Evolutionary conservation across 1,284 basidiomycete genomes (phyloP).

Genomic region (Thecaphora thlaspeos): DNA sequence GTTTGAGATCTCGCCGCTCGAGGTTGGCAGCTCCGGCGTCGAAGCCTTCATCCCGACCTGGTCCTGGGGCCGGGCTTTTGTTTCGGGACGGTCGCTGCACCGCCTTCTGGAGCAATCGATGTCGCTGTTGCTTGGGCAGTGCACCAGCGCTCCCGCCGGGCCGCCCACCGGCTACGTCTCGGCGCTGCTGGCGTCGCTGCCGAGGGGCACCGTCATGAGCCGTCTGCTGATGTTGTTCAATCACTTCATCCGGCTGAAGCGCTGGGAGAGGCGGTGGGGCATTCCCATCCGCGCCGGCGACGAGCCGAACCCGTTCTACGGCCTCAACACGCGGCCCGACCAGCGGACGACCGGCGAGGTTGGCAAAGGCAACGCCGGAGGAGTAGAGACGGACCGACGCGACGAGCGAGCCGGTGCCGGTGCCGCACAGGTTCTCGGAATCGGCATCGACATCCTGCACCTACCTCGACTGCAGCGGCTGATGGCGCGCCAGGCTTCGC

Average conservation of each 20-base stretch:
- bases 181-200: slow-evolving; percentile 50
- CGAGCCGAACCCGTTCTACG: slow-evolving; percentile 55
- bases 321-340: slow-evolving; percentile 18
- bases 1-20: slow-evolving; percentile 57
- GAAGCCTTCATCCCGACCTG: slow-evolving; percentile 58
- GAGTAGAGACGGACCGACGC: too few relatives aligned
- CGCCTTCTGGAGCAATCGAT: slow-evolving; percentile 46
- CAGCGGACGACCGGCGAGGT: too few relatives aligned
- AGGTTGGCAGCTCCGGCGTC: slow-evolving; percentile 54
- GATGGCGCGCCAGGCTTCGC: slow-evolving; percentile 11
- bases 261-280: slow-evolving; percentile 53
- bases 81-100: slow-evolving; percentile 39
- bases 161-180: slow-evolving; percentile 53
- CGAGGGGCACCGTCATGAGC: slow-evolving; percentile 44
- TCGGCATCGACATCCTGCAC: slow-evolving; percentile 49
- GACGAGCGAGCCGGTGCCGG: not conserved
- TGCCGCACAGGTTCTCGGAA: slow-evolving; percentile 33
- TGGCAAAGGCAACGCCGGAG: too few relatives aligned
- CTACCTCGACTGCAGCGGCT: slow-evolving; percentile 37
- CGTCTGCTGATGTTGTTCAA: slow-evolving; percentile 42
- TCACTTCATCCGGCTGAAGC: slow-evolving; percentile 46
- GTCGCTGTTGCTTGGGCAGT: slow-evolving; percentile 53
- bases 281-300: slow-evolving; percentile 55
- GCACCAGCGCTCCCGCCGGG: slow-evolving; percentile 56
- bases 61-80: slow-evolving; percentile 54